Conservation (phyloP, 305 asterid genomes). For the Rubia peregrina region DNA sequence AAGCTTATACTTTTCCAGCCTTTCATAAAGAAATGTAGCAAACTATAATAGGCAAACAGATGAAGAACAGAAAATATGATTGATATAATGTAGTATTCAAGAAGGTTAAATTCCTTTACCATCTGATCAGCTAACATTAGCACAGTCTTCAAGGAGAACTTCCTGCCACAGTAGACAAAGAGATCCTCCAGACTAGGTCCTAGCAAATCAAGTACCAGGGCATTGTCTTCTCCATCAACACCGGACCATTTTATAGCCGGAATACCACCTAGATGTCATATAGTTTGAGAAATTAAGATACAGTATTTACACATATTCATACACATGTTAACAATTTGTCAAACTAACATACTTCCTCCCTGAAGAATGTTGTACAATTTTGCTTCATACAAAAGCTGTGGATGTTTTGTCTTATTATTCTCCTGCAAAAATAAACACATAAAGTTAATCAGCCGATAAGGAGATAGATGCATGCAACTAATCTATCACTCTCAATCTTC, state of each 20-base stretch:
- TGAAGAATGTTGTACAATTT: constrained; percentile 81
- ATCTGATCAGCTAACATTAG: constrained; percentile 95
- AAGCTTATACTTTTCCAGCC: not conserved
- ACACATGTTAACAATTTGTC: not conserved
- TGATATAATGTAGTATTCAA: not conserved
- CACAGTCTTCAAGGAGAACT: constrained; percentile 83
- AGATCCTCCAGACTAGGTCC: constrained; percentile 99
- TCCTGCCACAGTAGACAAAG: constrained; percentile 89
- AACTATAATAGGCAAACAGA: not conserved
- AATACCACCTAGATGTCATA: constrained; percentile 61
- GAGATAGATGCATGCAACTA: not conserved
- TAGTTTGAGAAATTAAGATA: not conserved
- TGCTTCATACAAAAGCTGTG: constrained; percentile 94
- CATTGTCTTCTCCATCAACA: constrained; percentile 82
- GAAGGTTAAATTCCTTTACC: constrained; percentile 40
- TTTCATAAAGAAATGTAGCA: not conserved
- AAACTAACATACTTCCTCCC: constrained; percentile 78
- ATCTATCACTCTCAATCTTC: not conserved
- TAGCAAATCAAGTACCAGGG: constrained; percentile 75
- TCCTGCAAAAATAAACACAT: constrained; percentile 44
- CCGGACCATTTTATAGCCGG: constrained; percentile 92
- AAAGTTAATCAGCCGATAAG: not conserved
- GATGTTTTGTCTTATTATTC: constrained; percentile 86
- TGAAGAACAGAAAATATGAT: not conserved
- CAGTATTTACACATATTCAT: constrained; percentile 3